Percentiles rank a stretch among this genome's conserved stretches.
phyloP scores from a whole-genome alignment of 2,329 filamentous ascomycete species.

The Colletotrichum lindemuthianum region DNA sequence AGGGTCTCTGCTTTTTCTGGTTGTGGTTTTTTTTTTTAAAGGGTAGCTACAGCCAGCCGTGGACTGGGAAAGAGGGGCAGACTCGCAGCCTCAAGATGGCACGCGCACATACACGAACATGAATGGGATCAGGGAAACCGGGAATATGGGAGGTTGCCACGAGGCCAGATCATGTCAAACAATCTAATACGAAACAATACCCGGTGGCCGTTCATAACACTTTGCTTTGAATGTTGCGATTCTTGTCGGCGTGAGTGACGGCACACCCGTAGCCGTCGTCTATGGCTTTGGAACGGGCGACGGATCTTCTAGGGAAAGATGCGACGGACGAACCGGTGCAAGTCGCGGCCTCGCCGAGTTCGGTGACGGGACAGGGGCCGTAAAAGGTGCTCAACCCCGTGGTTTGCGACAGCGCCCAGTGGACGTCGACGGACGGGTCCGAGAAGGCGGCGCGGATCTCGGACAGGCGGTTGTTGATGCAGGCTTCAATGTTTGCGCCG shows the following conservation, averaged over 20 bases:
- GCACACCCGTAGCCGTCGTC: constrained; percentile 36
- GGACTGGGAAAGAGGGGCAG: background rate
- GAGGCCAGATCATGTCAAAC: background rate
- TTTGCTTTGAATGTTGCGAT: background rate
- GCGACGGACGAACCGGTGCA: constrained; percentile 12
- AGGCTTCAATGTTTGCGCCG: constrained; percentile 44
- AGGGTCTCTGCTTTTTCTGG: constrained; percentile 27
- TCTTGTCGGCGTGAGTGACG: too few relatives aligned
- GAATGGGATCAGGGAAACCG: constrained; percentile 8
- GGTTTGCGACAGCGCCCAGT: constrained; percentile 52
- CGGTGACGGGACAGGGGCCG: constrained; percentile 51
- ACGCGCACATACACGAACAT: constrained; percentile 20
- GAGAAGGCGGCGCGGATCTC: constrained; percentile 52
- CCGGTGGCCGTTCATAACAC: constrained; percentile 5
- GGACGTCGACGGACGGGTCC: constrained; percentile 49
- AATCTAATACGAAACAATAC: constrained; percentile 34
- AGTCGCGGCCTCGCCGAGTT: constrained; percentile 47
- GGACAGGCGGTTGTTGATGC: constrained; percentile 47
- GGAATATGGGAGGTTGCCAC: constrained; percentile 3
- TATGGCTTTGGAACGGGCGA: background rate
- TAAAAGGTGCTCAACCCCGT: constrained; percentile 56
- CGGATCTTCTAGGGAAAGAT: background rate
- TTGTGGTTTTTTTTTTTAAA: constrained; percentile 4
- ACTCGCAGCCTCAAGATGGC: background rate
- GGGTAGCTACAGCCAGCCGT: constrained; percentile 10